Evolutionary conservation across 129 eudicot species (phyloP), one percentile per base, ranked within the genome.

Genomic region (Gnaphalium uliginosum): DNA sequence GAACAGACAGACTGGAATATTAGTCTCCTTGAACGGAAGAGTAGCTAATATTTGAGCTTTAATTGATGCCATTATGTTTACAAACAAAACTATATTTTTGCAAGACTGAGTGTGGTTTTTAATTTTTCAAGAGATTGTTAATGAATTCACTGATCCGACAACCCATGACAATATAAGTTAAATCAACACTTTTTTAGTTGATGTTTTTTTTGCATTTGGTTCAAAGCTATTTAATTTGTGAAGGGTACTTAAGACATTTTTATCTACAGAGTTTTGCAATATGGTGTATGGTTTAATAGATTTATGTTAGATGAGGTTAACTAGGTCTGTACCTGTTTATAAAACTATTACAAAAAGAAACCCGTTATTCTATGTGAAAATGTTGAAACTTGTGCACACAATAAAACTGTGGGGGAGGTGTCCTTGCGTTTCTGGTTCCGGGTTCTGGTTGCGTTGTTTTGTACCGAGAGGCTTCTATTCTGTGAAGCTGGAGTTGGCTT

Each of bases 401-500:
- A 25, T 48, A 41, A n/a, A 39, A 60, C 25, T 39, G 41, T 25
- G 37, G n/a, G 33, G 33, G 37, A 73, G 29, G 48, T 48, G 37
- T 75, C 32, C 24, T 46, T 60, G 32, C 22, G 53, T 30, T 63
- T 64, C 30, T 11, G 2, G n/a, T 65, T 41, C 8, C n/a, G 53
- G 53, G n/a, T 46, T 46, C n/a, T 14, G 53, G 53, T 46, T 13
- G 53, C 18, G 15, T 58, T 46, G 53, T 46, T 46, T 25, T 61
- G 70, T 27, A 62, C 48, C 4, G 37, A 66, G 69, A 51, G 66
- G 62, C 66, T 37, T 75, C 72, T 76, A 14, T 13, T 26, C 18
- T 46, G 18, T 46, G 53, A 11, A 46, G 53, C n/a, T 27, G 71
- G 62, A 62, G 79, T 46, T 62, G 76, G 8, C 48, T 75, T 62